These are phyloP conservation scores for Lecanicillium sp. DNA, from an alignment of 2,329 filamentous ascomycete species.

Conservation along the genomic window DNA sequence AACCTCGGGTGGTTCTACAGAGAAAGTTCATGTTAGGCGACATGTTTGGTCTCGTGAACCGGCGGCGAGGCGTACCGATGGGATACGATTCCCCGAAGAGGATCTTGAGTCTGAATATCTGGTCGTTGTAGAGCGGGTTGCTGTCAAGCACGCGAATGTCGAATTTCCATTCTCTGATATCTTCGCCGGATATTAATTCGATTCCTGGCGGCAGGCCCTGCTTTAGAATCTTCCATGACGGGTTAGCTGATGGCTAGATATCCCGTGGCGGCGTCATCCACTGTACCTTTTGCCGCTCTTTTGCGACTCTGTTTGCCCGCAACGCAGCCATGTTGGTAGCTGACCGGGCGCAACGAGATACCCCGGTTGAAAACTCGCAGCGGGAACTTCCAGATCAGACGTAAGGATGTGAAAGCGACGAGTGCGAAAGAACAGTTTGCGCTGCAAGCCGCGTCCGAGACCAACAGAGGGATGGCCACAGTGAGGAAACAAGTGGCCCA, in stretches of 20 bases:
- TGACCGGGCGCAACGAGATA: too few species aligned
- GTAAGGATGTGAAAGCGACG: background rate
- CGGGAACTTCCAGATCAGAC: background rate
- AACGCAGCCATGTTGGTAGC: constrained; percentile 21
- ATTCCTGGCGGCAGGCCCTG: constrained; percentile 62
- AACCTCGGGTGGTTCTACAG: constrained; percentile 84
- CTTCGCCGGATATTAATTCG: constrained; percentile 70
- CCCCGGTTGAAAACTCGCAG: too few species aligned
- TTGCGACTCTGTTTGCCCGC: constrained; percentile 24
- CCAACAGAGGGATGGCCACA: too few species aligned
- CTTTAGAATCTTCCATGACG: constrained; percentile 42
- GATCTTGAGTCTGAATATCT: constrained; percentile 83
- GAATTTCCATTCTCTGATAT: constrained; percentile 71
- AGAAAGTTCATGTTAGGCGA: background rate
- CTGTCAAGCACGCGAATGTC: constrained; percentile 86
- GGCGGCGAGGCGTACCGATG: constrained; percentile 57
- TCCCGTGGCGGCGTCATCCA: background rate
- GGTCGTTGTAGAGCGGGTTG: constrained; percentile 78
- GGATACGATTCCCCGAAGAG: constrained; percentile 79
- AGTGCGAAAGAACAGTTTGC: background rate
- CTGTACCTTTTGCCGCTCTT: constrained; percentile 25
- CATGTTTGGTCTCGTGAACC: background rate
- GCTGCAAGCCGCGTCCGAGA: too few species aligned
- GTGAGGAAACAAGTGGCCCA: too few species aligned
- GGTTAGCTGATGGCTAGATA: constrained; percentile 1